Conservation (phyloP, 441 rosid species). For the Pelargonium australe region DNA sequence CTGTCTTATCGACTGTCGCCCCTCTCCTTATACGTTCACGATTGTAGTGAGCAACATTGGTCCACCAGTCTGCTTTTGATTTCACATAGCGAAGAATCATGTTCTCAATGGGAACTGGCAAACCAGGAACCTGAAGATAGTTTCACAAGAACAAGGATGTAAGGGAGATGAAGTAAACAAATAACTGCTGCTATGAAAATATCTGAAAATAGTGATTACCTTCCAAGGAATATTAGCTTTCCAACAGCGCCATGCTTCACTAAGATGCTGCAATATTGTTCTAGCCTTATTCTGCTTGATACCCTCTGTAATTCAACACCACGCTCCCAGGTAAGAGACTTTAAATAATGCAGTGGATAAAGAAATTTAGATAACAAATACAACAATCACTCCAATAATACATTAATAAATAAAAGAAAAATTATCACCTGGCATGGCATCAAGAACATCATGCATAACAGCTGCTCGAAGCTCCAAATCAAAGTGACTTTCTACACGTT, state of each 20-base stretch:
- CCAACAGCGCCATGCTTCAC: constrained; percentile 99
- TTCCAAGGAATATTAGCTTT: constrained; percentile 99
- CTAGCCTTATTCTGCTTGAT: constrained; percentile 93
- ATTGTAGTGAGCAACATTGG: constrained; percentile 96
- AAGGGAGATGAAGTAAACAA: constrained; percentile 15
- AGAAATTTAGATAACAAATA: no score
- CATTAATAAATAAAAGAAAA: neutral
- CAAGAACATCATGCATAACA: constrained; percentile 95
- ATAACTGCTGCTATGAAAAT: neutral
- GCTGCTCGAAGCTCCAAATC: constrained; percentile 99
- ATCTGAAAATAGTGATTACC: constrained; percentile 21
- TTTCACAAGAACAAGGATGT: neutral
- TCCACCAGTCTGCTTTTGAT: constrained; percentile 99
- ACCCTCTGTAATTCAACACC: constrained; percentile 60
- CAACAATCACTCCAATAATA: neutral
- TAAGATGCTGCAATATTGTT: constrained; percentile 90
- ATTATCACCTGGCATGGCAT: constrained; percentile 88
- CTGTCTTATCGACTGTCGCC: constrained; percentile 98
- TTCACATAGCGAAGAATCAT: constrained; percentile 98
- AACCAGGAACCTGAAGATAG: constrained; percentile 66
- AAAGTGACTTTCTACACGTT: constrained; percentile 93
- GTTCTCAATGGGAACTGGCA: constrained; percentile 96
- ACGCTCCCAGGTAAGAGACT: neutral
- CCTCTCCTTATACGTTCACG: constrained; percentile 98
- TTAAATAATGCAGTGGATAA: neutral